Conservation (phyloP, 805 yeast genomes). For the Wickerhamiella qilinensis region DNA sequence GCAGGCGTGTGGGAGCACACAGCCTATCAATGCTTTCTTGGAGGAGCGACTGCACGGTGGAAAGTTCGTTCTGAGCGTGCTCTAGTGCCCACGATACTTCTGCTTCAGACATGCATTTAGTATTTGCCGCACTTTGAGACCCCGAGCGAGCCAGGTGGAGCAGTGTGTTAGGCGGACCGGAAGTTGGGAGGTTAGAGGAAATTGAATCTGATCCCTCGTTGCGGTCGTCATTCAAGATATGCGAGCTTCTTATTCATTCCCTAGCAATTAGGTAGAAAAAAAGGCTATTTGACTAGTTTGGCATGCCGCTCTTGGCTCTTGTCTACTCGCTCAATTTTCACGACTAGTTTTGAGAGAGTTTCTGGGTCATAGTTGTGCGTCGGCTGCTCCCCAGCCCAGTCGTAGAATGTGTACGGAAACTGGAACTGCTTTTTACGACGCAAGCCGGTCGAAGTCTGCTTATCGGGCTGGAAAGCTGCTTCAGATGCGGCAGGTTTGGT, state of each 20-base stretch:
- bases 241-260: too few relatives aligned
- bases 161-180: too few relatives aligned
- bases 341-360: neutral
- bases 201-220: too few relatives aligned
- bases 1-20: constrained; percentile 2
- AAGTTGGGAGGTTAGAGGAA: too few relatives aligned
- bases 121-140: too few relatives aligned
- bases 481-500: neutral
- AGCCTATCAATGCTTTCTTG: constrained; percentile 1
- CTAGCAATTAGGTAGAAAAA: neutral
- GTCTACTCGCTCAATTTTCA: neutral
- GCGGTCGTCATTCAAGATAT: too few relatives aligned
- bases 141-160: too few relatives aligned
- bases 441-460: neutral
- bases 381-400: neutral
- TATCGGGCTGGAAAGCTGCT: neutral
- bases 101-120: neutral
- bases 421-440: neutral
- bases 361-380: neutral
- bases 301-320: too few relatives aligned
- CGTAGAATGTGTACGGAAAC: neutral
- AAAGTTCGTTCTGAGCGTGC: constrained; percentile 10
- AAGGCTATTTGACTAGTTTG: neutral
- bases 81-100: constrained; percentile 1
- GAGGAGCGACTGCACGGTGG: neutral